These are phyloP conservation scores for Micromonas pusilla DNA, from an alignment of 139 green algal genomes.

Conservation along the genomic window DNA sequence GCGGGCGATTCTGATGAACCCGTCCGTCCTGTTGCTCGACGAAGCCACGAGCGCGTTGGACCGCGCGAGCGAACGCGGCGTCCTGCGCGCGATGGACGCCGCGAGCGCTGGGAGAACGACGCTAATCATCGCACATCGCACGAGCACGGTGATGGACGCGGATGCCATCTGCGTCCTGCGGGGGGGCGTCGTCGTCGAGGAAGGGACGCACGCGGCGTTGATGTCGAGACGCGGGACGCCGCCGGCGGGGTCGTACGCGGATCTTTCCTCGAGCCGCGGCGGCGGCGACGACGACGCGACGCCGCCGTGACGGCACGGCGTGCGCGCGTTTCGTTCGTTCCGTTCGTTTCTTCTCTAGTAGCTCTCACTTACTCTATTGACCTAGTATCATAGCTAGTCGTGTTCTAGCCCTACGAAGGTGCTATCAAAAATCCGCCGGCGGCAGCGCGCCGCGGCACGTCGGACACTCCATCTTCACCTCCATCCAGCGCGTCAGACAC, in stretches of 20 bases:
- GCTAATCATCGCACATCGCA: constrained; percentile 77
- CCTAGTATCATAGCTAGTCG: too few relatives aligned
- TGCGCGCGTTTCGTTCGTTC: too few relatives aligned
- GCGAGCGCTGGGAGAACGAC: constrained; percentile 61
- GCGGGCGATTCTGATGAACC: constrained; percentile 38
- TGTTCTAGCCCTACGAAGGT: too few relatives aligned
- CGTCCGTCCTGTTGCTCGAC: constrained; percentile 29
- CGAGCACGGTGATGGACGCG: constrained; percentile 71
- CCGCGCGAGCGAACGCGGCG: constrained; percentile 13
- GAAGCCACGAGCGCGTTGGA: constrained; percentile 31
- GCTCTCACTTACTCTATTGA: too few relatives aligned
- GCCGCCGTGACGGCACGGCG: too few relatives aligned
- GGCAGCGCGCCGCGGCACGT: constrained; percentile 68
- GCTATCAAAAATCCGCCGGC: constrained; percentile 31
- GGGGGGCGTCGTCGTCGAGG: constrained; percentile 53
- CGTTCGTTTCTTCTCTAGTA: too few relatives aligned
- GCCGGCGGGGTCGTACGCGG: not conserved
- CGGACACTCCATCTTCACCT: constrained; percentile 81
- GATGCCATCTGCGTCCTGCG: constrained; percentile 70
- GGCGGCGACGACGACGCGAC: too few relatives aligned
- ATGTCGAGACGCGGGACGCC: not conserved
- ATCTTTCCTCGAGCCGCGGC: too few relatives aligned
- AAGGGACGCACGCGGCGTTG: constrained; percentile 51
- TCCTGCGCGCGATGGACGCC: constrained; percentile 38
- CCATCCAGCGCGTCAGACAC: constrained; percentile 78